Conservation (phyloP, 331 rosid species). For the Stylosanthes scabra region DNA sequence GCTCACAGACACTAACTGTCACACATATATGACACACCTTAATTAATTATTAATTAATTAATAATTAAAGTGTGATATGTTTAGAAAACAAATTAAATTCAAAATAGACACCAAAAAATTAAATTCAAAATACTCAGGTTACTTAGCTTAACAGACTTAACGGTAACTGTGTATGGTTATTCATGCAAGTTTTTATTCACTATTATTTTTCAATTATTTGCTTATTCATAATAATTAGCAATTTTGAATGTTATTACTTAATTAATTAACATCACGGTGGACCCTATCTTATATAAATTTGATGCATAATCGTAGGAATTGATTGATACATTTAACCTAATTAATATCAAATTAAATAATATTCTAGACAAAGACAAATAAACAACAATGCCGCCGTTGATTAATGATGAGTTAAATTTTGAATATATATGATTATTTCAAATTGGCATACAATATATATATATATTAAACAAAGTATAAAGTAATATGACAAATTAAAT, state of each 20-base stretch:
- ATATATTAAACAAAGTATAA: too few relatives aligned
- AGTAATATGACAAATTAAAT: too few relatives aligned
- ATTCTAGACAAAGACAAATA: constrained; percentile 1
- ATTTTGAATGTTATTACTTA: too few relatives aligned
- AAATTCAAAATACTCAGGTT: constrained; percentile 1
- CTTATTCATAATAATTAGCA: too few relatives aligned
- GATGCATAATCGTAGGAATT: neutral
- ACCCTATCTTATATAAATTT: too few relatives aligned
- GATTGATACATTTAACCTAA: neutral
- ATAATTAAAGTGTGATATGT: neutral
- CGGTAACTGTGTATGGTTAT: neutral
- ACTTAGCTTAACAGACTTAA: neutral
- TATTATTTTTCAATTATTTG: too few relatives aligned
- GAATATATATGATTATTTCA: neutral
- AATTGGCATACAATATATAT: neutral
- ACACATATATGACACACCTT: constrained; percentile 41
- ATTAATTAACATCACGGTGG: too few relatives aligned
- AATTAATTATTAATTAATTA: neutral
- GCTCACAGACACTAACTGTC: constrained; percentile 39
- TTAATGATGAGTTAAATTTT: constrained; percentile 29
- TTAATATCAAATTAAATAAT: neutral
- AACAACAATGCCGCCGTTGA: neutral
- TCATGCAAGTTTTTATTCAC: too few relatives aligned
- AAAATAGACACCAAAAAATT: constrained; percentile 17
- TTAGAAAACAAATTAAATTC: constrained; percentile 14